These are phyloP conservation scores for Corymbia maculata DNA, from an alignment of 345 rosid genomes.

Conservation along the genomic window DNA sequence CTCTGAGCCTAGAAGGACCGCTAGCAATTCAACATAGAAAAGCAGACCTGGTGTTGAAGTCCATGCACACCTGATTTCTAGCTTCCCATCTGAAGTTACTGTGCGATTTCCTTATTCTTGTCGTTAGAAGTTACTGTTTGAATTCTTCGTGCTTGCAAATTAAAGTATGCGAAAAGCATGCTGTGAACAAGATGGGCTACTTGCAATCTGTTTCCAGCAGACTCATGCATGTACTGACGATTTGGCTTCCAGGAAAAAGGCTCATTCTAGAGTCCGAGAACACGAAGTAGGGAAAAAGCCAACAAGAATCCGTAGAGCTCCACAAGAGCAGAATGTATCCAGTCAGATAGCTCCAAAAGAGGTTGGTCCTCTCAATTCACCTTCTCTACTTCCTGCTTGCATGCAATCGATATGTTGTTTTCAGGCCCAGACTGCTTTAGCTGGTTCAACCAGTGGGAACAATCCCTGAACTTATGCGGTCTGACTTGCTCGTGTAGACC, in stretches of 20 bases:
- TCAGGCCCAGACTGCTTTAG: neutral
- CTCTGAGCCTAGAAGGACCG: neutral
- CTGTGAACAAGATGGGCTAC: neutral
- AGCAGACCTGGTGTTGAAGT: neutral
- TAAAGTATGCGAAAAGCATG: neutral
- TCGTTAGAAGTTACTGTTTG: neutral
- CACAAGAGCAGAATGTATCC: neutral
- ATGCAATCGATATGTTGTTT: neutral
- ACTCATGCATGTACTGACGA: neutral
- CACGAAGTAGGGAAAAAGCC: neutral
- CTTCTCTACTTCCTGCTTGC: neutral
- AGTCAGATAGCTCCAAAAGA: neutral
- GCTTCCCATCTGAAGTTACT: neutral
- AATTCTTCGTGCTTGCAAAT: neutral
- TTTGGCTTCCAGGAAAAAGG: constrained; percentile 1
- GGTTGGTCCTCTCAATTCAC: neutral
- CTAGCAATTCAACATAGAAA: neutral
- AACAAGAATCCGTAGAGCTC: neutral
- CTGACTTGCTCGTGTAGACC: neutral
- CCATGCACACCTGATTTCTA: neutral
- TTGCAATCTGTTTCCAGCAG: neutral
- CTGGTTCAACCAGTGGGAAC: neutral
- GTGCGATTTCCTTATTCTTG: neutral
- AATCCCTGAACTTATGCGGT: neutral
- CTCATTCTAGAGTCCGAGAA: constrained; percentile 1